Evolutionary conservation across 2,329 filamentous ascomycete genomes (phyloP).

Genomic region (Plenodomus tracheiphilus): DNA sequence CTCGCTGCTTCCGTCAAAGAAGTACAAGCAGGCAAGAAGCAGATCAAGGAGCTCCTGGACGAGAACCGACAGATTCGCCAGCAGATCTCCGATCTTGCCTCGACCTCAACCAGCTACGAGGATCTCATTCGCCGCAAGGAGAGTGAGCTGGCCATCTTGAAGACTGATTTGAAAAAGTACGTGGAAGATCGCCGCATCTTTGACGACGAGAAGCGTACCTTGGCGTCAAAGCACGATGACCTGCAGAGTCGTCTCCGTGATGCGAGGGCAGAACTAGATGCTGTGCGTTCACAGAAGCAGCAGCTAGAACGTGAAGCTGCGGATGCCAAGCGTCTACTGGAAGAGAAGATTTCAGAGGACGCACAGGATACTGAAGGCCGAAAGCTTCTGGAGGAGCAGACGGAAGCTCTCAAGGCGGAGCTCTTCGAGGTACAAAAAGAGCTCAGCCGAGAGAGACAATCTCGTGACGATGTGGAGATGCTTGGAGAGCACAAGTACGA

Average conservation of each 20-base stretch:
- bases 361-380: constrained; percentile 78
- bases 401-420: constrained; percentile 82
- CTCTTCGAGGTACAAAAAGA: constrained; percentile 85
- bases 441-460: constrained; percentile 87
- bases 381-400: constrained; percentile 82
- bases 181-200: constrained; percentile 78
- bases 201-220: constrained; percentile 73
- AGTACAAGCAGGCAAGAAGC: constrained; percentile 70
- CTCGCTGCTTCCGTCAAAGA: constrained; percentile 78
- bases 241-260: constrained; percentile 76
- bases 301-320: constrained; percentile 87
- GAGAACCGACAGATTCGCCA: constrained; percentile 84
- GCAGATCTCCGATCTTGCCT: constrained; percentile 83
- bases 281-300: constrained; percentile 79
- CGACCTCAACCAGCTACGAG: constrained; percentile 93
- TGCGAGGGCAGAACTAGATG: constrained; percentile 84
- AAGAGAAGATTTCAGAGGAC: constrained; percentile 88
- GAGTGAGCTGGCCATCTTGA: constrained; percentile 84
- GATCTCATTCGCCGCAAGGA: constrained; percentile 92
- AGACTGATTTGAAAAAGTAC: constrained; percentile 79
- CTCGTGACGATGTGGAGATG: constrained; percentile 88
- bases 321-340: constrained; percentile 83
- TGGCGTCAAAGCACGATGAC: constrained; percentile 77
- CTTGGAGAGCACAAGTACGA: constrained; percentile 87
- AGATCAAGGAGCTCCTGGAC: constrained; percentile 73